Evolutionary conservation across 495 filamentous ascomycete genomes (phyloP), one percentile per base, ranked within the genome.

Genomic region (Symbiotaphrina buchneri): DNA sequence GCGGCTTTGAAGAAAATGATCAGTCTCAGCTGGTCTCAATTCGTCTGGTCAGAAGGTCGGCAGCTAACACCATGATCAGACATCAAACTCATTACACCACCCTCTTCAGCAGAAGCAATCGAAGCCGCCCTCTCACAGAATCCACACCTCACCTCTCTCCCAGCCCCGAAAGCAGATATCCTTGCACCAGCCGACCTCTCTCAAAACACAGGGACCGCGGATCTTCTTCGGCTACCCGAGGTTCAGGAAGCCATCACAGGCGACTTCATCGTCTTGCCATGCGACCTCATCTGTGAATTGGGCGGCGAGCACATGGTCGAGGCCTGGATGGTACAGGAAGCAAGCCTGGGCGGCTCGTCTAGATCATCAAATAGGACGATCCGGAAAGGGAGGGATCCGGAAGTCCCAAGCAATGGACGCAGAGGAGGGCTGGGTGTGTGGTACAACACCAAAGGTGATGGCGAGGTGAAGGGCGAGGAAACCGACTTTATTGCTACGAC

Each of bases 211-310:
- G 79, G 81, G 28, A 95, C 87, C 3, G 84, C 78, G 2, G 72
- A 94, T 44, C 63, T 95, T n/a, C 68, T 99, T 34, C 68, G 83
- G 3, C 58, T 83, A 8, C 70, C 74, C 0, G 71, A 81, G 44
- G 62, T 85, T 27, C 65, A 71, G 46, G 50, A 52, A 6, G 56
- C 59, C 24, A 72, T 99, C 34, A 81, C 61, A 17, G 65, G 69
- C 3, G 80, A 99, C 47, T 93, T 95, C 47, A 49, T 92, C 5
- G 72, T 95, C 3, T 53, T 99, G 14, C 84, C 85, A 1, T 99
- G 87, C 45, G 90, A 99, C 49, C 59, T 99, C 1, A 65, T 99
- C 13, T 93, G 78, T 54, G 84, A 93, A 44, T 55, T 97, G 4
- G 75, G 74, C 7, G 80, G 81, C 7, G 72, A 80, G 43, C 63